Percentiles rank a stretch among this genome's conserved stretches.
phyloP scores from a whole-genome alignment of 768 basidiomycete species.

The Amanita subjunquillea region DNA sequence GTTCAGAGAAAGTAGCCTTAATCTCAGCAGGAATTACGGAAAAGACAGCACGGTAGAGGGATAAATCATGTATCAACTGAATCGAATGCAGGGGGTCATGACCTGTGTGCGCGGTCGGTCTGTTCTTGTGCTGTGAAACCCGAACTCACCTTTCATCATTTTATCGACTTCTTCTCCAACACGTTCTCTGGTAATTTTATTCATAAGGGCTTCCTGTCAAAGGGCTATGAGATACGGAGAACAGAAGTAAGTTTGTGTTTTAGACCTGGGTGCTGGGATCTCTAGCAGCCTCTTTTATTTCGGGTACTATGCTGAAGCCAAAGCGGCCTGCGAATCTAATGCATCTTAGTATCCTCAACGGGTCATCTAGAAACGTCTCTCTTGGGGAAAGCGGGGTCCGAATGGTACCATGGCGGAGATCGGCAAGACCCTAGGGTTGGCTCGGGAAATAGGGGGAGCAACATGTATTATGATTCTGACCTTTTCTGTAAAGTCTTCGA shows the following conservation, averaged over 20 bases:
- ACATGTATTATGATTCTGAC: conserved; percentile 21
- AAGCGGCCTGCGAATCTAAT: conserved; percentile 88
- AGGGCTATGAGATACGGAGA: conserved; percentile 1
- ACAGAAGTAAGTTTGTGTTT: conserved; percentile 14
- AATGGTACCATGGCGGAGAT: conserved; percentile 67
- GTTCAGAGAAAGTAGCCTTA: conserved; percentile 31
- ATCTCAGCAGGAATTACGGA: conserved; percentile 37
- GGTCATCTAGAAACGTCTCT: conserved; percentile 92
- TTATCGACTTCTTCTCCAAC: conserved; percentile 89
- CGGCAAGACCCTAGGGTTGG: conserved; percentile 60
- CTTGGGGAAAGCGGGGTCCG: conserved; percentile 82
- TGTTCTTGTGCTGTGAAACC: conserved; percentile 2
- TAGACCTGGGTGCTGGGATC: conserved; percentile 55
- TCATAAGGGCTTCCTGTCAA: conserved; percentile 50
- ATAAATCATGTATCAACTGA: conserved; percentile 62
- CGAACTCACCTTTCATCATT: conserved; percentile 73
- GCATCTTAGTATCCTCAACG: conserved; percentile 84
- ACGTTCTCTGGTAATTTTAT: conserved; percentile 85
- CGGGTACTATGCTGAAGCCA: conserved; percentile 67
- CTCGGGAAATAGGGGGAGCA: conserved; percentile 7
- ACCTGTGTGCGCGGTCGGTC: conserved; percentile 30
- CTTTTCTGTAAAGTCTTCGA: conserved; percentile 84
- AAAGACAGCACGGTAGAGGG: conserved; percentile 62
- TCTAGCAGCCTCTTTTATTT: conserved; percentile 51
- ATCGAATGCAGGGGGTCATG: conserved; percentile 67